A percentile compares a stretch with the other conserved stretches of the same genome.
These are phyloP conservation scores for Trebouxia sp. DNA, from an alignment of 139 green algal species.

Conservation along the genomic window DNA sequence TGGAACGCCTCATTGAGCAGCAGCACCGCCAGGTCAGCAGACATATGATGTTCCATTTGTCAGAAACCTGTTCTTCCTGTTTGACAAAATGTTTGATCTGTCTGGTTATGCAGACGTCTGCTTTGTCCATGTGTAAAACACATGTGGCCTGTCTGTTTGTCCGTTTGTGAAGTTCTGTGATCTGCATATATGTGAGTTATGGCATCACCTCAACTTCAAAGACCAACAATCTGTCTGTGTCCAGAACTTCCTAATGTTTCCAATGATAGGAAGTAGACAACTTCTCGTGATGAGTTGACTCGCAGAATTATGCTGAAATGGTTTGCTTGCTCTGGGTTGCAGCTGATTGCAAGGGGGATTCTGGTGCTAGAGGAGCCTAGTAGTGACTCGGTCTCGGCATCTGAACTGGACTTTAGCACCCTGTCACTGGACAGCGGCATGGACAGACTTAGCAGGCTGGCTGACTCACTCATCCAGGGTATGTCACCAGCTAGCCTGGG, in stretches of 20 bases:
- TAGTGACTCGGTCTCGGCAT: not conserved
- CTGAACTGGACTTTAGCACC: conserved; percentile 6
- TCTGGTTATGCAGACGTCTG: too few relatives aligned
- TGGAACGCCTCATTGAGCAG: conserved; percentile 25
- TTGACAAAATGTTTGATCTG: too few relatives aligned
- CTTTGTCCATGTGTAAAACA: too few relatives aligned
- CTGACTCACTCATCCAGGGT: conserved; percentile 7
- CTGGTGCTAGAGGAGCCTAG: not conserved
- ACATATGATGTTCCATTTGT: not conserved
- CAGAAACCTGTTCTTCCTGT: not conserved
- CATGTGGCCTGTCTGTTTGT: not conserved
- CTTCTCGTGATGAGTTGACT: not conserved
- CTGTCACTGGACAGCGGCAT: conserved; percentile 26
- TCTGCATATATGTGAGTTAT: not conserved
- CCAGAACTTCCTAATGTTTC: not conserved
- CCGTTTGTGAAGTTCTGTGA: not conserved
- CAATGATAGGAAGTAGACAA: not conserved
- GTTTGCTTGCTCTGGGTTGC: not conserved
- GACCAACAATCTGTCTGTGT: not conserved
- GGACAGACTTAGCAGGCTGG: conserved; percentile 15
- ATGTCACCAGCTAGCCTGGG: not conserved
- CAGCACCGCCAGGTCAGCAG: conserved; percentile 19
- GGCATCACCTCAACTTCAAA: not conserved
- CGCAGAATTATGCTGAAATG: not conserved
- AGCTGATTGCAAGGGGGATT: conserved; percentile 20